Percentiles rank a stretch among this genome's conserved stretches.
These are phyloP conservation scores for Suhomyces bribrorum DNA, from an alignment of 1,139 yeast species.

Conservation along the genomic window DNA sequence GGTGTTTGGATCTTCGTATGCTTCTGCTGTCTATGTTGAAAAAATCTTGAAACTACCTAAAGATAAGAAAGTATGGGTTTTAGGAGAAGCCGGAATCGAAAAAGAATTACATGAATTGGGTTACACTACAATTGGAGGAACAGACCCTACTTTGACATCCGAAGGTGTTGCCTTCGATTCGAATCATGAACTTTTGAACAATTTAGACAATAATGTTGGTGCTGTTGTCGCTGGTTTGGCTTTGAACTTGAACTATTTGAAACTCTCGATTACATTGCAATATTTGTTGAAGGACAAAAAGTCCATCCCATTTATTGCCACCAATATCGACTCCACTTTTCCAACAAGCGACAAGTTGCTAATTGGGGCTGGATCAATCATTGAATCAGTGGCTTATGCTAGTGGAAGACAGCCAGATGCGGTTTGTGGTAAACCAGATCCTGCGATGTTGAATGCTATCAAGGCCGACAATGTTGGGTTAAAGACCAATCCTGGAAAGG, in stretches of 20 bases:
- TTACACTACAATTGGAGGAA: constrained; percentile 45
- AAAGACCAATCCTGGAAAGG: constrained; percentile 55
- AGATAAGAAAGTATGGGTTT: constrained; percentile 55
- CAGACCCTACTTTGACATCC: constrained; percentile 32
- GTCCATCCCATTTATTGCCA: constrained; percentile 77
- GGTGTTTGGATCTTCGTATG: constrained; percentile 88
- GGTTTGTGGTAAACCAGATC: constrained; percentile 86
- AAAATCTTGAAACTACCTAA: constrained; percentile 72
- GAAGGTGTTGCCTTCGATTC: constrained; percentile 38
- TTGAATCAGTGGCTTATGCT: constrained; percentile 75
- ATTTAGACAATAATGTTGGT: constrained; percentile 72
- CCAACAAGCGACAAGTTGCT: constrained; percentile 83
- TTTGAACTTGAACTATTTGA: constrained; percentile 72
- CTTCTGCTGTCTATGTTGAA: constrained; percentile 82
- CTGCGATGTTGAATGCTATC: constrained; percentile 88
- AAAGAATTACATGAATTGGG: constrained; percentile 45
- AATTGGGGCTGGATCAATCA: constrained; percentile 94
- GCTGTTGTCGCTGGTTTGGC: constrained; percentile 91
- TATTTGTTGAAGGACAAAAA: constrained; percentile 64
- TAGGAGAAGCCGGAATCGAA: constrained; percentile 50
- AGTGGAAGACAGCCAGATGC: constrained; percentile 71
- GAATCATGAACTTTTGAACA: constrained; percentile 33
- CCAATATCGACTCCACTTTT: constrained; percentile 94
- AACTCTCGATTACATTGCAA: constrained; percentile 78
- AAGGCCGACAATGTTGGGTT: constrained; percentile 59